Evolutionary conservation across 1,139 yeast species (phyloP).

Genomic region (Hyphopichia buzzinii): DNA sequence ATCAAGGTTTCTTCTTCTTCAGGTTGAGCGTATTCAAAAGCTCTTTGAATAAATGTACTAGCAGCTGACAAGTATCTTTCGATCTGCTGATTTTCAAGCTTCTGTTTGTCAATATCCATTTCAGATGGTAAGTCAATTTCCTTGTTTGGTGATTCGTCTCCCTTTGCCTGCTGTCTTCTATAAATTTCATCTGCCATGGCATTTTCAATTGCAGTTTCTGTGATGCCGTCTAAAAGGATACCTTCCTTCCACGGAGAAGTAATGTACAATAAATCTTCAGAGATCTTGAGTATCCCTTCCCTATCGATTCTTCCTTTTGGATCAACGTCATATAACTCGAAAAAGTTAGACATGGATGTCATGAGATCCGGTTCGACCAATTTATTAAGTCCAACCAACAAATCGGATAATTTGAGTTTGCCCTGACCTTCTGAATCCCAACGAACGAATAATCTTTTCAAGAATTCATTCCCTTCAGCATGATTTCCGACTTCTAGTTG

Average conservation of each 20-base stretch:
- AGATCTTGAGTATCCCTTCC: slow-evolving; percentile 77
- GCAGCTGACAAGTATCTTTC: slow-evolving; percentile 86
- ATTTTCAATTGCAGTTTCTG: slow-evolving; percentile 59
- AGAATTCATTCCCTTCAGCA: slow-evolving; percentile 38
- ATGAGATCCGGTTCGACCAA: slow-evolving; percentile 72
- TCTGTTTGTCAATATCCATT: slow-evolving; percentile 59
- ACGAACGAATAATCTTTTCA: slow-evolving; percentile 60
- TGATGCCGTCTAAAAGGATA: slow-evolving; percentile 53
- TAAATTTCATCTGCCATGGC: slow-evolving; percentile 62
- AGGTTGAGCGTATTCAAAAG: slow-evolving; percentile 89
- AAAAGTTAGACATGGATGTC: slow-evolving; percentile 76
- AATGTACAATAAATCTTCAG: slow-evolving; percentile 80
- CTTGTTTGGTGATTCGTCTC: slow-evolving; percentile 14
- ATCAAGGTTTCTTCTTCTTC: slow-evolving; percentile 45
- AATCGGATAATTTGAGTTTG: slow-evolving; percentile 63
- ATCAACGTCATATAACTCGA: slow-evolving; percentile 67
- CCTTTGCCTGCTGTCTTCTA: slow-evolving; percentile 24
- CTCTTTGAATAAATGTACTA: slow-evolving; percentile 79
- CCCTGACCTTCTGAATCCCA: slow-evolving; percentile 65
- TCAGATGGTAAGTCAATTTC: slow-evolving; percentile 56
- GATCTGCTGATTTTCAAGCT: slow-evolving; percentile 66
- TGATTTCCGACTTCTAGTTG: slow-evolving; percentile 30
- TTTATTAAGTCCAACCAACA: slow-evolving; percentile 70
- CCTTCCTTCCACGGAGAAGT: slow-evolving; percentile 86
- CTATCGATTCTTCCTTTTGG: slow-evolving; percentile 64